Percentiles rank a stretch among this genome's conserved stretches.
phyloP scores from a whole-genome alignment of 257 asterid genomes.

The Scutellaria minor region DNA sequence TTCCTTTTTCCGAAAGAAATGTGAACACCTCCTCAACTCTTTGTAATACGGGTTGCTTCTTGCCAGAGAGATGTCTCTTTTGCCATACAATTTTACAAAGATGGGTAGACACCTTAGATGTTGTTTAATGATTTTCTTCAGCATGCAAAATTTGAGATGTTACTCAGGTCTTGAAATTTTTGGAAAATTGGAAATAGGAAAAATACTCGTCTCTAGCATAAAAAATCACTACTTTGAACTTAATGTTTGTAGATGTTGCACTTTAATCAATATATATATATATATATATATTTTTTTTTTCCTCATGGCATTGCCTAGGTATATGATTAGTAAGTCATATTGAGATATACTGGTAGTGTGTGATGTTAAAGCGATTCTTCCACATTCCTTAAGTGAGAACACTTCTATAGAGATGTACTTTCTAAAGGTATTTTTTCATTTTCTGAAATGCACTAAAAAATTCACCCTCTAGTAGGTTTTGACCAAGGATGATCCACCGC shows the following conservation, averaged over 20 bases:
- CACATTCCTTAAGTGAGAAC: background rate
- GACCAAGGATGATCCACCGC: constrained; percentile 88
- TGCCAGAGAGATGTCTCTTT: constrained; percentile 3
- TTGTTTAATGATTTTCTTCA: constrained; percentile 23
- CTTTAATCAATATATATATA: background rate
- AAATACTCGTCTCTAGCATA: constrained; percentile 2
- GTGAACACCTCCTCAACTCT: background rate
- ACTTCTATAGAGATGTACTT: background rate
- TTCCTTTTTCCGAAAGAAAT: constrained; percentile 14
- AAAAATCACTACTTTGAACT: constrained; percentile 20
- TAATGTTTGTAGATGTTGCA: constrained; percentile 13
- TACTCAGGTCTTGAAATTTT: background rate
- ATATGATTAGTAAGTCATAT: background rate
- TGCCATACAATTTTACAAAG: background rate
- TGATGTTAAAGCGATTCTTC: constrained; percentile 23
- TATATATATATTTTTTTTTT: no score
- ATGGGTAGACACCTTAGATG: constrained; percentile 1
- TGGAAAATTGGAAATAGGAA: constrained; percentile 13
- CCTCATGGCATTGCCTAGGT: constrained; percentile 1
- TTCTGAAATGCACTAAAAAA: constrained; percentile 20
- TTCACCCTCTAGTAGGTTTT: constrained; percentile 56
- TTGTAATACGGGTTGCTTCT: background rate
- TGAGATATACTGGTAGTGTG: constrained; percentile 5
- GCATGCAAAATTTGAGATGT: constrained; percentile 8
- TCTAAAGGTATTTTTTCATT: constrained; percentile 9